These are phyloP conservation scores for Penicillium ochrochloron DNA, from an alignment of 495 filamentous ascomycete species.

Conservation along the genomic window DNA sequence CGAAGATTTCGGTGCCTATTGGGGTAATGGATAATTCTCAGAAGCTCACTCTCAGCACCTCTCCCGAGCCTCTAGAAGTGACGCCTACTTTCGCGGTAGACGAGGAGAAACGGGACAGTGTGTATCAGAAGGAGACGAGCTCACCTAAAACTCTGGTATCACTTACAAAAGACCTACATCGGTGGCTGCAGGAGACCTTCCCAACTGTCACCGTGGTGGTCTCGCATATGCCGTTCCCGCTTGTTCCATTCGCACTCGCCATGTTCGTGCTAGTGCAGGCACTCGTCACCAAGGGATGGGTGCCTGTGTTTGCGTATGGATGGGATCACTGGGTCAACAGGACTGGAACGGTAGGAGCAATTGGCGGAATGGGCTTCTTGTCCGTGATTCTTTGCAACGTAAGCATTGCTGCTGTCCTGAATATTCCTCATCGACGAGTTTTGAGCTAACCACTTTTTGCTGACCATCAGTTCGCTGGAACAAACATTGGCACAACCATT, in stretches of 20 bases:
- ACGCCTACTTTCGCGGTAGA: slow-evolving; percentile 13
- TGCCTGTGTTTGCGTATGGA: slow-evolving; percentile 66
- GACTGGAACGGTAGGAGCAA: slow-evolving; percentile 64
- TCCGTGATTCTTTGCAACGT: slow-evolving; percentile 72
- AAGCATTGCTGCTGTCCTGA: slow-evolving; percentile 36
- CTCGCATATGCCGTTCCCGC: slow-evolving; percentile 61
- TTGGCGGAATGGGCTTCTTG: slow-evolving; percentile 70
- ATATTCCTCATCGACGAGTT: no score
- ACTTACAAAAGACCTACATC: slow-evolving; percentile 40
- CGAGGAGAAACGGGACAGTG: slow-evolving; percentile 18
- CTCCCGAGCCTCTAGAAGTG: slow-evolving; percentile 14
- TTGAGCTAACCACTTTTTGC: background rate
- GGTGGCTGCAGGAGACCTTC: slow-evolving; percentile 67
- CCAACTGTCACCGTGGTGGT: slow-evolving; percentile 65
- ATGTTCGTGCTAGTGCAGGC: slow-evolving; percentile 74
- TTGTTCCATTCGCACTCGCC: slow-evolving; percentile 66
- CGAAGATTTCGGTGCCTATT: slow-evolving; percentile 5
- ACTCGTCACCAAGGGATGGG: slow-evolving; percentile 69
- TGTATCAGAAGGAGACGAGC: background rate
- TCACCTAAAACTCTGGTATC: slow-evolving; percentile 52
- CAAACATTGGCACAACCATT: slow-evolving; percentile 73
- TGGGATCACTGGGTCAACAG: slow-evolving; percentile 70
- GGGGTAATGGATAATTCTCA: background rate
- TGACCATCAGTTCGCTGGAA: slow-evolving; percentile 62
- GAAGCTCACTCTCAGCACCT: slow-evolving; percentile 8